Evolutionary conservation across 306 rosid genomes (phyloP).

Genomic region (Malus sieversii): DNA sequence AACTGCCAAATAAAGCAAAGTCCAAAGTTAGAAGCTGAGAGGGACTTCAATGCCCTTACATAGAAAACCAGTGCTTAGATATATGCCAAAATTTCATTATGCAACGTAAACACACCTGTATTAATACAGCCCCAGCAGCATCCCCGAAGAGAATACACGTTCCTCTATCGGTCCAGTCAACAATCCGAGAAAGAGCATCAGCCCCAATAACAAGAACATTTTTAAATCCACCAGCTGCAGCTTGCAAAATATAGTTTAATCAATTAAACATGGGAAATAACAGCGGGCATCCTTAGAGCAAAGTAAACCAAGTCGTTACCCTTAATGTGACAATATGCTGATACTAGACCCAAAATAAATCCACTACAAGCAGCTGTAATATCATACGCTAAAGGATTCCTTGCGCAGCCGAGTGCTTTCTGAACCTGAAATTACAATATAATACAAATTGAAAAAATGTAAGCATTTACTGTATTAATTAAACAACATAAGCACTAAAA

Average conservation of each 20-base stretch:
- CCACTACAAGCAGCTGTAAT: conserved; percentile 99
- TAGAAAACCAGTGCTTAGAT: neutral
- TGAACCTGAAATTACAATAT: conserved; percentile 35
- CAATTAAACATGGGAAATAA: conserved; percentile 13
- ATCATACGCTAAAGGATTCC: conserved; percentile 75
- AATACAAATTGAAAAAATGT: conserved; percentile 6
- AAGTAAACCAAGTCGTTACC: conserved; percentile 45
- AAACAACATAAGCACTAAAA: no score
- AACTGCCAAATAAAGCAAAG: neutral
- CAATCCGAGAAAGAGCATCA: conserved; percentile 87
- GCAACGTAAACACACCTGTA: conserved; percentile 51
- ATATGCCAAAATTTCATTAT: neutral
- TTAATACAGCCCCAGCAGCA: conserved; percentile 93
- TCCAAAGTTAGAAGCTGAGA: neutral
- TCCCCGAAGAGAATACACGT: conserved; percentile 95
- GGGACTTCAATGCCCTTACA: neutral
- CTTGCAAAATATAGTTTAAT: conserved; percentile 16
- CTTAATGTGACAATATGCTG: conserved; percentile 92
- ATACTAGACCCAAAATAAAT: conserved; percentile 77
- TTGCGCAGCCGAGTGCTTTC: conserved; percentile 79
- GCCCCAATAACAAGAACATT: conserved; percentile 94
- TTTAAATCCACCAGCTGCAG: conserved; percentile 79
- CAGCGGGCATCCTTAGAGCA: conserved; percentile 5
- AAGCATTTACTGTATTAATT: neutral
- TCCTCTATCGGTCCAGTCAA: conserved; percentile 96